phyloP scores from a whole-genome alignment of 2,329 filamentous ascomycete species.

The Pseudogymnoascus sp. region DNA sequence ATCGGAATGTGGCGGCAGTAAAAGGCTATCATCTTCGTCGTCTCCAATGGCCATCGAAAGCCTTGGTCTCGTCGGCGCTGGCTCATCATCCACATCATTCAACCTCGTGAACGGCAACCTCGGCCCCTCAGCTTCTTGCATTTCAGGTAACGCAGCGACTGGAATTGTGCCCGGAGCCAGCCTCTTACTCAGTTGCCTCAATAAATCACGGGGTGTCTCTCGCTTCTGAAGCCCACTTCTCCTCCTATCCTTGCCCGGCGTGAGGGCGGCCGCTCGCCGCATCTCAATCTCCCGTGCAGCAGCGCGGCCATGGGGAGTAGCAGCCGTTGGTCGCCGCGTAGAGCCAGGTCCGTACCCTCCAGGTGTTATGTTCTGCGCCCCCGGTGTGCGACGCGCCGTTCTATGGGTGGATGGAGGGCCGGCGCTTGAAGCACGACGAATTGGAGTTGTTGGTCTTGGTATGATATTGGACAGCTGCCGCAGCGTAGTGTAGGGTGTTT shows the following conservation, averaged over 20 bases:
- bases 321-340: slow-evolving; percentile 21
- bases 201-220: slow-evolving; percentile 48
- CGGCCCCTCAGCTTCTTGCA: slow-evolving; percentile 15
- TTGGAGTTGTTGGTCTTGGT: slow-evolving; percentile 29
- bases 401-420: slow-evolving; percentile 26
- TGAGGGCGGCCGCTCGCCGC: slow-evolving; percentile 53
- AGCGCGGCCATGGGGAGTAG: slow-evolving; percentile 56
- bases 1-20: slow-evolving; percentile 48
- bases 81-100: slow-evolving; percentile 36
- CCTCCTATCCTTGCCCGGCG: slow-evolving; percentile 53
- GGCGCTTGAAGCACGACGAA: slow-evolving; percentile 27
- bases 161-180: slow-evolving; percentile 41
- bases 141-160: slow-evolving; percentile 26
- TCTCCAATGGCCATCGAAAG: slow-evolving; percentile 50
- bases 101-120: slow-evolving; percentile 19
- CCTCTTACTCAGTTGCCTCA: slow-evolving; percentile 49
- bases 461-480: slow-evolving; percentile 24
- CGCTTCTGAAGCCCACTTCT: slow-evolving; percentile 50
- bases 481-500: slow-evolving; percentile 26
- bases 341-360: slow-evolving; percentile 23
- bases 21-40: slow-evolving; percentile 35
- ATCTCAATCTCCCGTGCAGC: slow-evolving; percentile 53
- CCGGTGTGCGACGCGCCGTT: slow-evolving; percentile 26
- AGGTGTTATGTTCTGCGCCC: slow-evolving; percentile 25
- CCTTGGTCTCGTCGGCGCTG: slow-evolving; percentile 45